Conservation (phyloP, 192 early-diverging fungal species). For the Rhizoclosmatium globosum region DNA sequence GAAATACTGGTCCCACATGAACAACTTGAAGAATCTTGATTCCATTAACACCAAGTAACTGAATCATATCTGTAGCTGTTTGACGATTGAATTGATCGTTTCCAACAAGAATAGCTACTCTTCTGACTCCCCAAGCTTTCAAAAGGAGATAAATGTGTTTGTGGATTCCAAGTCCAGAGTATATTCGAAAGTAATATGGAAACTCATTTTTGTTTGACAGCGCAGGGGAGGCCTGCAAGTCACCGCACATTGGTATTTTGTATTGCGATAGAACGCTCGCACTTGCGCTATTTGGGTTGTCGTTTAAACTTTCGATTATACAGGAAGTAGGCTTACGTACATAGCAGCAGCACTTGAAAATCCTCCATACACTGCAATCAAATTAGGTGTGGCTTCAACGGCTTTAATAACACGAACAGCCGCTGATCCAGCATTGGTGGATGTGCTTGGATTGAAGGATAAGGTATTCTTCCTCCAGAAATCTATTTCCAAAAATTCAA, state of each 20-base stretch:
- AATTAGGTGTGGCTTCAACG: not conserved
- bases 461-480: not conserved
- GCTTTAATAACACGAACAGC: not conserved
- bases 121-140: conserved; percentile 3
- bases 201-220: conserved; percentile 24
- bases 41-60: not conserved
- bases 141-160: not conserved
- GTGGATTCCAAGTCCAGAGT: conserved; percentile 3
- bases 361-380: conserved; percentile 31
- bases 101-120: conserved; percentile 13
- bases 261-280: conserved; percentile 19
- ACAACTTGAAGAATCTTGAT: not conserved
- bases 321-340: not conserved
- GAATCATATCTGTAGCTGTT: not conserved
- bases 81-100: not conserved
- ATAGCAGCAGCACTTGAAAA: conserved; percentile 5
- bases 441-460: not conserved
- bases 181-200: conserved; percentile 22
- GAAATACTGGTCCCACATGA: not conserved
- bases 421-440: not conserved
- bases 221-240: not conserved
- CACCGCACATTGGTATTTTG: conserved; percentile 18
- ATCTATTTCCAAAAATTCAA: not conserved
- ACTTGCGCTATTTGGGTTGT: not conserved
- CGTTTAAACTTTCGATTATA: not conserved